Evolutionary conservation across 257 asterid genomes (phyloP).

Genomic region (Ocimum tenuiflorum): DNA sequence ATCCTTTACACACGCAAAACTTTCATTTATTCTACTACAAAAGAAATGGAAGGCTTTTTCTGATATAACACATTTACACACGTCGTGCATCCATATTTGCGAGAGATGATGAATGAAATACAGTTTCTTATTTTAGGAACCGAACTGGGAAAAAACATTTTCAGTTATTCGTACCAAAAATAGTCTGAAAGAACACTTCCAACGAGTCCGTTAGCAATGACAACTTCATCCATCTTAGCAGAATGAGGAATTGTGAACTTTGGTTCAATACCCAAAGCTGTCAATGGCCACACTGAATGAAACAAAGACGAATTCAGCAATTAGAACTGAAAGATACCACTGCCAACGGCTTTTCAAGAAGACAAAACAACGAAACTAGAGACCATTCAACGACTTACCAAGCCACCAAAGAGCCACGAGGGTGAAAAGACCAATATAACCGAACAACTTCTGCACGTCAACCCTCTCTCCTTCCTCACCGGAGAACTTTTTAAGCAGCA

Average conservation of each 20-base stretch:
- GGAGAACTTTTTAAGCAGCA: slow-evolving; percentile 85
- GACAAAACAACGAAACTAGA: too few relatives aligned
- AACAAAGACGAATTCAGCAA: slow-evolving; percentile 10
- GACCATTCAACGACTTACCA: slow-evolving; percentile 35
- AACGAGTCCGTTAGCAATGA: slow-evolving; percentile 79
- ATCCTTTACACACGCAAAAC: too few relatives aligned
- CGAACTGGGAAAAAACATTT: too few relatives aligned
- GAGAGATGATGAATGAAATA: too few relatives aligned
- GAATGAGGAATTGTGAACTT: slow-evolving; percentile 85
- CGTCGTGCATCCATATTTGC: too few relatives aligned
- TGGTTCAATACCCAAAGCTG: slow-evolving; percentile 93
- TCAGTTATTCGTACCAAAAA: slow-evolving; percentile 56
- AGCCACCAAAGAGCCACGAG: slow-evolving; percentile 98
- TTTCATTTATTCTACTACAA: too few relatives aligned
- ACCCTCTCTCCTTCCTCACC: slow-evolving; percentile 89
- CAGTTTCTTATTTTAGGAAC: too few relatives aligned
- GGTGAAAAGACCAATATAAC: slow-evolving; percentile 81
- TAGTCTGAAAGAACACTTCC: slow-evolving; percentile 96
- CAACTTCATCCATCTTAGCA: slow-evolving; percentile 83
- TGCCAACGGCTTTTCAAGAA: too few relatives aligned
- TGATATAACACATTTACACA: too few relatives aligned
- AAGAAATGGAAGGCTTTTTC: too few relatives aligned
- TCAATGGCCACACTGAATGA: slow-evolving; percentile 90
- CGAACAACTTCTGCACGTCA: slow-evolving; percentile 88
- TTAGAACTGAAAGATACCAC: too few relatives aligned